A percentile compares a stretch with the other conserved stretches of the same genome.
Conservation (phyloP, 768 basidiomycete species). For the Coprinellus micaceus region DNA sequence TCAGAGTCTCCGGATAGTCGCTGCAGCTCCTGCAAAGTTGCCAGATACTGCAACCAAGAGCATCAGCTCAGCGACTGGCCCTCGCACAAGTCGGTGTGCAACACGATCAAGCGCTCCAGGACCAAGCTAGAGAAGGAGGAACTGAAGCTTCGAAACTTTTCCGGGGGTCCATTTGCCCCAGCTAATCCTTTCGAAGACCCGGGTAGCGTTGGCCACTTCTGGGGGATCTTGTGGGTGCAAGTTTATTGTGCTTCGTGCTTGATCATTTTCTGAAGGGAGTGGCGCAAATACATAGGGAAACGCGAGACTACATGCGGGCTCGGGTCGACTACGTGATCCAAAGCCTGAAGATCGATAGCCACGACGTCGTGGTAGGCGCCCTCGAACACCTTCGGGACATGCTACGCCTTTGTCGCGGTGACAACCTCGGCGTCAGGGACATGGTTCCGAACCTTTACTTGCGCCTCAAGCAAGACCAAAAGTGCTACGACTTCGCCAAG, state of each 20-base stretch:
- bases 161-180: not conserved
- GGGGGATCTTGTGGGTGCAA: conserved; percentile 7
- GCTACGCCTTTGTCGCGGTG: conserved; percentile 10
- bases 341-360: not conserved
- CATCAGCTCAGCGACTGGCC: conserved; percentile 10
- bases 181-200: conserved; percentile 8
- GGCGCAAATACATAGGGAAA: not conserved
- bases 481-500: conserved; percentile 12
- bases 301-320: conserved; percentile 12
- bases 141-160: not conserved
- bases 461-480: conserved; percentile 10
- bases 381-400: conserved; percentile 11
- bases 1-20: not conserved
- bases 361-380: not conserved
- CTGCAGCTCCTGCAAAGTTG: conserved; percentile 9
- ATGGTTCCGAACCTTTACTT: conserved; percentile 8
- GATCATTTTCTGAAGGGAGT: not conserved
- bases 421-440: conserved; percentile 12
- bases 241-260: too few species aligned
- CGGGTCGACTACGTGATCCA: conserved; percentile 2
- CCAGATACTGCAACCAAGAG: conserved; percentile 9
- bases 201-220: conserved; percentile 12
- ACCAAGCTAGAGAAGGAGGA: conserved; percentile 7
- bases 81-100: conserved; percentile 6
- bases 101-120: not conserved